Percentiles rank a stretch among this genome's conserved stretches.
phyloP scores from a whole-genome alignment of 2,329 filamentous ascomycete genomes.

The Diaporthe caulivora region DNA sequence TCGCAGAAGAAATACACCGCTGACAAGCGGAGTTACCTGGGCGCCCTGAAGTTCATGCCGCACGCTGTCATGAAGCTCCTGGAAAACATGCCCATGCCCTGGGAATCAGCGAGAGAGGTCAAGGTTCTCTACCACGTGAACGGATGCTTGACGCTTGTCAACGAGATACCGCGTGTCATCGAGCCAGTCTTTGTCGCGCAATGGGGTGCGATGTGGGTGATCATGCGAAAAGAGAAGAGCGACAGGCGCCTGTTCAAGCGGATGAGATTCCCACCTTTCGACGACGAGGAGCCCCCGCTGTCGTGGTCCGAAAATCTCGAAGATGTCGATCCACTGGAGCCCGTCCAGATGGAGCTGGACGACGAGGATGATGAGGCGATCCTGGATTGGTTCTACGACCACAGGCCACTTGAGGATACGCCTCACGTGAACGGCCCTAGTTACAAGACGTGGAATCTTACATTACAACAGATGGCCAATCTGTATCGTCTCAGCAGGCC shows the following conservation, averaged over 20 bases:
- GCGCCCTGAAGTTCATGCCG: slow-evolving; percentile 98
- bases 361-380: slow-evolving; percentile 93
- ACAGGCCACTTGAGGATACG: slow-evolving; percentile 89
- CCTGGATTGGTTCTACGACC: slow-evolving; percentile 98
- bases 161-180: slow-evolving; percentile 95
- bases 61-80: slow-evolving; percentile 96
- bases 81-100: slow-evolving; percentile 99
- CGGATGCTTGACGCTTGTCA: slow-evolving; percentile 95
- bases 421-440: slow-evolving; percentile 95
- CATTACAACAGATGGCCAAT: slow-evolving; percentile 94
- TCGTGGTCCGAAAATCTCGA: slow-evolving; percentile 99
- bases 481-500: slow-evolving; percentile 93
- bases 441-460: slow-evolving; percentile 96
- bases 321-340: slow-evolving; percentile 96
- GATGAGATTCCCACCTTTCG: slow-evolving; percentile 98
- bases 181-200: slow-evolving; percentile 98
- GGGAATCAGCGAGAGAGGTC: slow-evolving; percentile 95
- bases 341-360: slow-evolving; percentile 98
- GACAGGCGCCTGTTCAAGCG: slow-evolving; percentile 96
- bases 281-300: slow-evolving; percentile 96
- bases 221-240: slow-evolving; percentile 97
- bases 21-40: slow-evolving; percentile 97
- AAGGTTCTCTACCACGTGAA: slow-evolving; percentile 99
- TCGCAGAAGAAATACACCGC: slow-evolving; percentile 99
- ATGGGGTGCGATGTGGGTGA: slow-evolving; percentile 99